Evolutionary conservation across 805 yeast genomes (phyloP).

Genomic region (Candida mattraensis): DNA sequence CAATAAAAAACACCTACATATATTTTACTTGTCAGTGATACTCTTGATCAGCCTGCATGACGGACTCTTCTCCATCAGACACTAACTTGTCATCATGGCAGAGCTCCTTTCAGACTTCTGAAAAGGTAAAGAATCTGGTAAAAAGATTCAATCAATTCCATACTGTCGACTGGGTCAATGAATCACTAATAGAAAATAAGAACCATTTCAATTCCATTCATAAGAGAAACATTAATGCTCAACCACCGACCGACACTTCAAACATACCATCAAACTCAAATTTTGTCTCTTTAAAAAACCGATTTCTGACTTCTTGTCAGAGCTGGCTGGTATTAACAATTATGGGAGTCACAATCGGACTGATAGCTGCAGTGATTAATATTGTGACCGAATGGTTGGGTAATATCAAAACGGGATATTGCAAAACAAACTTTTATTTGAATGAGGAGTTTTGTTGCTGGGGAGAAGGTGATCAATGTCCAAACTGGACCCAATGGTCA

Average conservation of each 20-base stretch:
- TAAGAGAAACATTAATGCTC: conserved; percentile 6
- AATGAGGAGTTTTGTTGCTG: conserved; percentile 82
- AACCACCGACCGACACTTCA: conserved; percentile 7
- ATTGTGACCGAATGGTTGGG: conserved; percentile 86
- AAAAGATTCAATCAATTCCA: conserved; percentile 58
- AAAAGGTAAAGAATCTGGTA: conserved; percentile 26
- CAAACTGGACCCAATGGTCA: conserved; percentile 72
- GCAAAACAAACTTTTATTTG: conserved; percentile 66
- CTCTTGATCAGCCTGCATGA: no score
- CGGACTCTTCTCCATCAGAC: conserved; percentile 12
- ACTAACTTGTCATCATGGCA: conserved; percentile 25
- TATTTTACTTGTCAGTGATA: no score
- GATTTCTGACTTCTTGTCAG: conserved; percentile 41
- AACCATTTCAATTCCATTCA: conserved; percentile 25
- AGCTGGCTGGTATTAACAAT: conserved; percentile 73
- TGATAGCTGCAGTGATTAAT: conserved; percentile 78
- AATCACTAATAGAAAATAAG: conserved; percentile 50
- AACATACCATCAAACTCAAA: conserved; percentile 8
- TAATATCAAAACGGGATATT: conserved; percentile 75
- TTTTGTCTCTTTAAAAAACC: conserved; percentile 22
- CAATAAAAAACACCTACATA: conserved; percentile 5
- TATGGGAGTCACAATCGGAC: conserved; percentile 78
- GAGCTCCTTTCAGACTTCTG: conserved; percentile 16
- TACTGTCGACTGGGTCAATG: conserved; percentile 73
- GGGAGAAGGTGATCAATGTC: conserved; percentile 56